A percentile compares a stretch with the other conserved stretches of the same genome.
Evolutionary conservation across 176 grass and related monocot genomes (phyloP).

Genomic region (Oryza australiensis): DNA sequence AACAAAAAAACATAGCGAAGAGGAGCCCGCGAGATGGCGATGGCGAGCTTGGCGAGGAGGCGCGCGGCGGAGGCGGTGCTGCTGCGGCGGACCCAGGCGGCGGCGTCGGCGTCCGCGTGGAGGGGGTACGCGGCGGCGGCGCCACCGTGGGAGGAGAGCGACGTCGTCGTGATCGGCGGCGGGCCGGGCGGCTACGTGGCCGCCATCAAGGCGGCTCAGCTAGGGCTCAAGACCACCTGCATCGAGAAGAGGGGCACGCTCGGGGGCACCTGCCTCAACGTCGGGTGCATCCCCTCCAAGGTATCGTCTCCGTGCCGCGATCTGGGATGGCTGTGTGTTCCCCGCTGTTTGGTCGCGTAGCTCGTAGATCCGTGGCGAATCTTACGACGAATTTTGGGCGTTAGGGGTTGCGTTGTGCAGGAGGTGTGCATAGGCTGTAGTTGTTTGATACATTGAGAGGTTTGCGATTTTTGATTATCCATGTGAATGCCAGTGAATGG

Average conservation of each 20-base stretch:
- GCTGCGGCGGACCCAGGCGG: conserved; percentile 36
- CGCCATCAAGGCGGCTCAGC: conserved; percentile 85
- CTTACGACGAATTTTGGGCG: conserved; percentile 3
- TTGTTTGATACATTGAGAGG: not conserved
- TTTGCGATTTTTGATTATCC: not conserved
- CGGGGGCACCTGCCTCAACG: conserved; percentile 92
- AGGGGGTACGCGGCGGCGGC: conserved; percentile 53
- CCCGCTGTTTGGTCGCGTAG: not conserved
- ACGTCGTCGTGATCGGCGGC: conserved; percentile 89
- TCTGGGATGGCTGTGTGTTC: not conserved
- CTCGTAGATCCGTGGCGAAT: conserved; percentile 27
- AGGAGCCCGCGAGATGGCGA: conserved; percentile 55
- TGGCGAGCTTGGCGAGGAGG: conserved; percentile 72
- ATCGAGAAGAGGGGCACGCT: conserved; percentile 88
- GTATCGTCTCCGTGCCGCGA: conserved; percentile 29
- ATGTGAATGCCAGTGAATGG: not conserved
- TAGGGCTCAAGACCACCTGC: conserved; percentile 91
- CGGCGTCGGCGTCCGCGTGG: conserved; percentile 32
- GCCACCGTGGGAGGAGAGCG: conserved; percentile 65
- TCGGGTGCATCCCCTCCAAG: conserved; percentile 95
- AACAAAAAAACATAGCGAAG: not conserved
- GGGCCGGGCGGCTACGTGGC: conserved; percentile 87
- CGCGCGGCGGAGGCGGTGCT: conserved; percentile 48
- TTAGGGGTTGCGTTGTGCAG: conserved; percentile 3
- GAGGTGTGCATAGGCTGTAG: not conserved